Evolutionary conservation across 306 rosid genomes (phyloP), one percentile per base, ranked within the genome.

Genomic region (Vigna trinervia): DNA sequence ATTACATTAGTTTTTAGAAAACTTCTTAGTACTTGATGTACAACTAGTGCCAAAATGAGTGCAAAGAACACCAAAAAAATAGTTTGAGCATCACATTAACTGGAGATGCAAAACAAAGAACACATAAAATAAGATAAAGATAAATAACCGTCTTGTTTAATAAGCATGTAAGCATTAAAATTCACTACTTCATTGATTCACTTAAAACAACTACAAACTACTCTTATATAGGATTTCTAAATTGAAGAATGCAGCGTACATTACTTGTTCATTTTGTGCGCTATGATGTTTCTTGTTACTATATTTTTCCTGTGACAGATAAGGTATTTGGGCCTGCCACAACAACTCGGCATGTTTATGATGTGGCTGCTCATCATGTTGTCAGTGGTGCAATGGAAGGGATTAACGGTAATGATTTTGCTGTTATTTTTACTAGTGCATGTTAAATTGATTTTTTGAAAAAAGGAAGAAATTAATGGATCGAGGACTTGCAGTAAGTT

Each of bases 241-340:
- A 67, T 67, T 43, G 68, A 36, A 69, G 50, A 65, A 69, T 58
- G 68, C 26, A 69, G 60, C 56, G 76, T 58, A 69, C 20, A 46
- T 26, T 26, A 26, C 28, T 26, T 12, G 70, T 47, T 77, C 47
- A 57, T 48, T 38, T 66, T 47, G 12, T 65, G 26, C 47, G 64
- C 41, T 66, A 20, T 66, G 23, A 15, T 65, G 45, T 34, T 65
- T 39, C 5, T 78, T 56, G 47, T 22, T 36, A 26, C n/a, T 52
- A 41, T 20, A 76, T 48, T 73, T 67, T 65, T 32, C 7, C 17
- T 20, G 46, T 78, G 54, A 38, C 83, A 83, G 86, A 83, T 78
- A 83, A 77, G 80, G 98, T 93, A 73, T 93, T 93, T 51, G 98
- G 98, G 74, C 96, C 98, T 50, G 89, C 96, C 39, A 93, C 98